Base-by-base conservation (phyloP, 371 early-diverging fungal genomes). In the Umbelopsis sp. region DNA sequence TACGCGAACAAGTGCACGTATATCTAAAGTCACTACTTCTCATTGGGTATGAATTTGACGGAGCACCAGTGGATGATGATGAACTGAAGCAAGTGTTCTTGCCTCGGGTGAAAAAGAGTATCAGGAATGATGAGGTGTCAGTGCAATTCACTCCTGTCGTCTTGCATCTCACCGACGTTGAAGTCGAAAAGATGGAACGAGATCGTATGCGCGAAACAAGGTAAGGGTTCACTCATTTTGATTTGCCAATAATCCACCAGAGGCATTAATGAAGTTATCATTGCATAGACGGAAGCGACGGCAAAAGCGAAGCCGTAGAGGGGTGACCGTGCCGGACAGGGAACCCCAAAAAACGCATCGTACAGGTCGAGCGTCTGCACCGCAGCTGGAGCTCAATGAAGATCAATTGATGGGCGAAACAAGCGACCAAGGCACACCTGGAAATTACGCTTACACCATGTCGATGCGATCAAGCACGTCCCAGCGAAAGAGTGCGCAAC, bases 1-100 rank as follows among this genome's bases (percentile, higher is more conserved):
- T 97, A 29, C 89, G 97, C n/a, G 98, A 98, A 74, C 98, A 98
- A 81, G 84, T 95, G 8, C 91, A 94, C 69, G 86, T 86, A 4
- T 92, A 89, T 73, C 84, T 87, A 41, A 95, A 95, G 73, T 91
- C 95, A 2, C 77, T 97, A 32, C 77, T 92, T 29, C 80, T 96
- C 48, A 84, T 92, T 2, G 96, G 94, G 4, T 93, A 95, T 73
- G 85, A 86, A 25, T 92, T 92, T 72, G 80, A 86, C 48, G 82
- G 82, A 18, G 74, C 83, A 4, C 74, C 79, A 10, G 81, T 93
- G 18, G 86, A 90, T 25, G 96, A 97, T 72, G 91, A 90, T 24
- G 94, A 93, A 32, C 75, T 95, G 20, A 78, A 86, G 16, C 72
- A 84, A 37, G 83, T 86, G 64, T 89, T 96, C 66, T 74, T 95